phyloP scores from a whole-genome alignment of 441 rosid genomes.

The Kokia cookei region DNA sequence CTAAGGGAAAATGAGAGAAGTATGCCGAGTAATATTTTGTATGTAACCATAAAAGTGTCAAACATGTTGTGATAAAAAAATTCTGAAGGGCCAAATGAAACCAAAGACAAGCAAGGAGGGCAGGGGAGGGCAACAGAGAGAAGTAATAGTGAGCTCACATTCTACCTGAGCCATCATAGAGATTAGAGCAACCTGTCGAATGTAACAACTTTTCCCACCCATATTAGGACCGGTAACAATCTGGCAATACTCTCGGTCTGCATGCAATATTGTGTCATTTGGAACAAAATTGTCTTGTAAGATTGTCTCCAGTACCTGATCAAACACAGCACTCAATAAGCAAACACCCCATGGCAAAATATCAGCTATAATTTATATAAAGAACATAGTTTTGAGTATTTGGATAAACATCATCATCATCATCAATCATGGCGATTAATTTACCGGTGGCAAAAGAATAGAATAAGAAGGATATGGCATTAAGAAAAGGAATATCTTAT shows the following conservation, averaged over 20 bases:
- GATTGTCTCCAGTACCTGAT: slow-evolving; percentile 73
- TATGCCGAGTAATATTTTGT: neutral
- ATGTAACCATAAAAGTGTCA: neutral
- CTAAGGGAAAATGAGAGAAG: neutral
- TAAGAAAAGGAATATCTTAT: neutral
- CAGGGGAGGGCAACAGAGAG: neutral
- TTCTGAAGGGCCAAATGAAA: neutral
- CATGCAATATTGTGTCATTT: slow-evolving; percentile 69
- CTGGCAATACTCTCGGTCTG: slow-evolving; percentile 67
- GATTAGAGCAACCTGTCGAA: slow-evolving; percentile 91
- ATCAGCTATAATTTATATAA: neutral
- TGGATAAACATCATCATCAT: neutral
- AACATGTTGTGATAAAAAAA: neutral
- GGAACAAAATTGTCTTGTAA: slow-evolving; percentile 81
- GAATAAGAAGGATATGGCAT: neutral
- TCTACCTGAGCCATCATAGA: slow-evolving; percentile 92
- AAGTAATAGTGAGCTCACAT: neutral
- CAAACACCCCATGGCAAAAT: neutral
- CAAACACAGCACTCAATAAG: slow-evolving; percentile 5
- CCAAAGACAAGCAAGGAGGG: neutral
- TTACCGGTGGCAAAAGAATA: neutral
- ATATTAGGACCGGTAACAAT: slow-evolving; percentile 94
- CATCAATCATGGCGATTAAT: neutral
- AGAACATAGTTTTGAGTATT: neutral
- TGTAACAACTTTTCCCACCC: slow-evolving; percentile 98